Percentiles rank a stretch among this genome's conserved stretches.
Evolutionary conservation across 2,329 filamentous ascomycete species (phyloP).

Genomic region (Colletotrichum filicis): DNA sequence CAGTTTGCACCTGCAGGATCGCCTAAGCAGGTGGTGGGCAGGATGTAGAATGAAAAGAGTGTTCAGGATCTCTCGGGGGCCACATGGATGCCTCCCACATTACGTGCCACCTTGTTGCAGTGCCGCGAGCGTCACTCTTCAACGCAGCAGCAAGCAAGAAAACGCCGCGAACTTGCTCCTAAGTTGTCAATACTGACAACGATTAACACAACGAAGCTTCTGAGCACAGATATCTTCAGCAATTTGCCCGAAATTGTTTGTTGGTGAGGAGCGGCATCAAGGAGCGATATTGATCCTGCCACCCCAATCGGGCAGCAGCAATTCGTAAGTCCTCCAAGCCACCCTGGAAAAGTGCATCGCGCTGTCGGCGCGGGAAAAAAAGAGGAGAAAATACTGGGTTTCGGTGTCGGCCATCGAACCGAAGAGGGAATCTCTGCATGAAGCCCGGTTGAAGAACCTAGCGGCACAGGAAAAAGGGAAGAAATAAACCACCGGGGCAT

Average conservation of each 20-base stretch:
- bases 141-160: too few relatives aligned
- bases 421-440: background rate
- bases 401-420: background rate
- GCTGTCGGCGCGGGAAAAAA: too few relatives aligned
- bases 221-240: too few relatives aligned
- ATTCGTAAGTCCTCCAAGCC: background rate
- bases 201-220: too few relatives aligned
- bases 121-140: background rate
- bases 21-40: background rate
- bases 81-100: slow-evolving; percentile 13
- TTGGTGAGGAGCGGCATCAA: background rate
- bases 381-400: background rate
- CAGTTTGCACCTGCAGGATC: background rate
- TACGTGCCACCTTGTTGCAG: slow-evolving; percentile 2
- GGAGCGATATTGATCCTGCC: background rate
- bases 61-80: background rate
- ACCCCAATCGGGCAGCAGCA: background rate
- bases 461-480: background rate
- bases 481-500: background rate
- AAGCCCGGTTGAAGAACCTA: background rate
- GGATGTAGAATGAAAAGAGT: background rate
- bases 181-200: too few relatives aligned
- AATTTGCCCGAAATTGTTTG: background rate
- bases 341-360: background rate
- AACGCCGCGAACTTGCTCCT: too few relatives aligned